Evolutionary conservation across 345 rosid species (phyloP).

Genomic region (Nasturtium officinale): DNA sequence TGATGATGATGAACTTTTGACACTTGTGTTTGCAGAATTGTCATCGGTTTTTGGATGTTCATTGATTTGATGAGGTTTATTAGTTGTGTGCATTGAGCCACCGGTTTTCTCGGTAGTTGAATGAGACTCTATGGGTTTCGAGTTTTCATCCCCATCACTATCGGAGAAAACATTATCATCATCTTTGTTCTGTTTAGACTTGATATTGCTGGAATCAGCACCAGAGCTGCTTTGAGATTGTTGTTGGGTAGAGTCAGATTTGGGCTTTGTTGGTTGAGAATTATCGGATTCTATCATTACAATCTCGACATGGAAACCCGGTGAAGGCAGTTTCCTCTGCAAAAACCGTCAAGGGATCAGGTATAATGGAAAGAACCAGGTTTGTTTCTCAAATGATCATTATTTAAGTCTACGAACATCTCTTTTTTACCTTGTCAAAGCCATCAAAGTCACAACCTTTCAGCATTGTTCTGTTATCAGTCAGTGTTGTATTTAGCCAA

Average conservation of each 20-base stretch:
- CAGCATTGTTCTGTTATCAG: slow-evolving; percentile 74
- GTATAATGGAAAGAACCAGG: not conserved
- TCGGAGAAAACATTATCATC: slow-evolving; percentile 90
- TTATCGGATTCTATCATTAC: slow-evolving; percentile 62
- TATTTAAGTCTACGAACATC: too few relatives aligned
- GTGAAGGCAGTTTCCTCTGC: slow-evolving; percentile 90
- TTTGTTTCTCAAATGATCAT: not conserved
- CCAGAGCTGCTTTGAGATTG: slow-evolving; percentile 35
- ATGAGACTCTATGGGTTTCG: slow-evolving; percentile 40
- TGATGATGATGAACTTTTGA: slow-evolving; percentile 19
- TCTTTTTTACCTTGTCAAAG: slow-evolving; percentile 71
- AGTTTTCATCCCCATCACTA: slow-evolving; percentile 68
- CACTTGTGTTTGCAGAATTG: slow-evolving; percentile 14
- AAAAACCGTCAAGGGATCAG: not conserved
- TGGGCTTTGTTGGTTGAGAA: slow-evolving; percentile 39
- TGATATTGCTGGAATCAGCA: slow-evolving; percentile 27
- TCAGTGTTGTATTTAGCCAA: slow-evolving; percentile 88
- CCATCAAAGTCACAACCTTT: slow-evolving; percentile 77
- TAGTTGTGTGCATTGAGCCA: slow-evolving; percentile 19
- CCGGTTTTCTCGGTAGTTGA: slow-evolving; percentile 30
- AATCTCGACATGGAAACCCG: slow-evolving; percentile 86
- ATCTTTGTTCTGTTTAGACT: slow-evolving; percentile 47
- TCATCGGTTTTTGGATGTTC: slow-evolving; percentile 14
- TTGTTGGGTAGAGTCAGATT: slow-evolving; percentile 40
- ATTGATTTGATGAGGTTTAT: slow-evolving; percentile 18